Evolutionary conservation across 2,329 filamentous ascomycete genomes (phyloP), one percentile per base, ranked within the genome.

Genomic region (Fusarium chaquense): DNA sequence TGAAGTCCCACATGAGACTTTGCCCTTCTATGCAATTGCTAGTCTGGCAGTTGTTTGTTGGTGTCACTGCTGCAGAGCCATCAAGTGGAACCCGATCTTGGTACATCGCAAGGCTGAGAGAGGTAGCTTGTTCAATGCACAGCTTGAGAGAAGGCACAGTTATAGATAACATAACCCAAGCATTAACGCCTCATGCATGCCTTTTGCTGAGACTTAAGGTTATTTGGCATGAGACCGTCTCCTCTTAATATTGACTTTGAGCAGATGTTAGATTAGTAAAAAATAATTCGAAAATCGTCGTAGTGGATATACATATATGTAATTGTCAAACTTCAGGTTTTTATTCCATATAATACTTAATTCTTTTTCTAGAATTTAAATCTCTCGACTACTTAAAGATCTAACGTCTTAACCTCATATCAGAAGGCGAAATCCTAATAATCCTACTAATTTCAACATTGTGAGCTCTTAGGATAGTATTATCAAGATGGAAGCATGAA

Each of bases 41-140:
- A 1, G 41, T 73, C 10, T 73, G 70, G 70, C 67, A 74, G 12
- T 51, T 71, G 9, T 74, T 74, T 9, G 53, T 74, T 8, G 72
- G 72, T 2, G 70, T 65, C 0, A 57, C 58, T 20, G 72, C 72
- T 4, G 43, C 62, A 1, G 54, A 38, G 3, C 18, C 28, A 0
- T 22, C 28, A 5, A 49, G 53, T 15, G 58, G 45, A 6, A 26
- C 46, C 1, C 28, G 46, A 1, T 26, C 13, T 6, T 71, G 69
- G 69, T 71, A 56, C 20, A 4, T 49, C 11, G n/a, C 9, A 0
- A 61, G 45, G 6, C 10, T 71, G 10, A 33, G 26, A 32, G 51
- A 51, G 5, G 53, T 72, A 2, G 20, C 67, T 4, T 20, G 18
- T 4, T 54, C 57, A 3, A 58, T 57, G 61, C 46, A 44, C 6